phyloP scores from a whole-genome alignment of 2,329 filamentous ascomycete genomes.

The Cercospora sp. region DNA sequence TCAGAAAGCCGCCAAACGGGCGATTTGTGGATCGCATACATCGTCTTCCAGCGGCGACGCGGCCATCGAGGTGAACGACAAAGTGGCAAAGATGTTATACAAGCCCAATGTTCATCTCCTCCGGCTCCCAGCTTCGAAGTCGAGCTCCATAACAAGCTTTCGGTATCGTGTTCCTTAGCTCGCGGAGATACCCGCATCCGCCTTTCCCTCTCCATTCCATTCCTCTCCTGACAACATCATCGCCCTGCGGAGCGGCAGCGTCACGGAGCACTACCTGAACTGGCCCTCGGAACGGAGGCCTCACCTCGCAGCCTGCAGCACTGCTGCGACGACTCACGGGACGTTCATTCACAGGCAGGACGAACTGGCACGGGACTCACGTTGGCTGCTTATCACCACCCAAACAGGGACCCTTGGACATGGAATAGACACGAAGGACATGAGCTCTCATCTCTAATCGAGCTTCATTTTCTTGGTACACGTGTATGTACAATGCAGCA shows the following conservation, averaged over 20 bases:
- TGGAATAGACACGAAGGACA: background rate
- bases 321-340: no score
- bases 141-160: background rate
- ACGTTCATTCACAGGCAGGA: background rate
- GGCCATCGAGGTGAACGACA: constrained; percentile 10
- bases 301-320: no score
- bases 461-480: background rate
- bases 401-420: background rate
- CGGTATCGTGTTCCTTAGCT: background rate
- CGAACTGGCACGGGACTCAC: background rate
- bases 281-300: no score
- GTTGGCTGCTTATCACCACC: background rate
- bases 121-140: background rate
- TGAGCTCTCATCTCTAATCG: no score
- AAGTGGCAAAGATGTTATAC: background rate
- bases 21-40: background rate
- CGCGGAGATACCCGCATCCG: background rate
- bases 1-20: background rate
- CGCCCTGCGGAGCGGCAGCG: no score
- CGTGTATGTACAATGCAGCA: background rate
- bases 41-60: constrained; percentile 13
- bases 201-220: background rate
- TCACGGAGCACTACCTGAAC: no score
- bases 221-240: background rate
- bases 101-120: background rate